A percentile compares a stretch with the other conserved stretches of the same genome.
Evolutionary conservation across 2,329 filamentous ascomycete genomes (phyloP).

Genomic region (Paraphoma chrysanthemicola): DNA sequence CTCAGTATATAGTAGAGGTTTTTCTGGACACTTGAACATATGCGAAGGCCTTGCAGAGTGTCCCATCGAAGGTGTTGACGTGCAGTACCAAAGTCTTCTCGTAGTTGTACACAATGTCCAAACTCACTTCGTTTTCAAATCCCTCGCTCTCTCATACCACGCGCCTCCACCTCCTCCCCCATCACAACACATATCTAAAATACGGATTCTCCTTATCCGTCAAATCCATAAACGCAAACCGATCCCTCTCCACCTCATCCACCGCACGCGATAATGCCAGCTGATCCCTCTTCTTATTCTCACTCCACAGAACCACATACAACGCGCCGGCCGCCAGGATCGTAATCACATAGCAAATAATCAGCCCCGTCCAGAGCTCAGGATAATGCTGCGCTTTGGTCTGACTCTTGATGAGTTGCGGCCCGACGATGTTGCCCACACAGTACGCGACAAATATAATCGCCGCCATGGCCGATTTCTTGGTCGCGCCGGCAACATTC

Average conservation of each 20-base stretch:
- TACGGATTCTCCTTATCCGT: conserved; percentile 65
- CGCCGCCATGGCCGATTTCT: conserved; percentile 78
- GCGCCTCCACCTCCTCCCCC: no score
- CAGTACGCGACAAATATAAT: conserved; percentile 79
- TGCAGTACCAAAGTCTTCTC: no score
- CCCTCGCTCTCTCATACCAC: no score
- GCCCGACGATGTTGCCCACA: conserved; percentile 78
- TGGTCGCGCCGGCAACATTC: conserved; percentile 78
- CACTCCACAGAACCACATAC: conserved; percentile 63
- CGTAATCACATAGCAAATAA: conserved; percentile 72
- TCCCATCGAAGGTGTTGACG: no score
- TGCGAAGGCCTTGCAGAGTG: no score
- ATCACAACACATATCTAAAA: conserved; percentile 60
- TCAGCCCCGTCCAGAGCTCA: conserved; percentile 72
- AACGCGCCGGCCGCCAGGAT: conserved; percentile 64
- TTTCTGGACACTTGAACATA: no score
- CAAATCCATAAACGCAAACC: conserved; percentile 55
- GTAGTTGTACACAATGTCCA: no score
- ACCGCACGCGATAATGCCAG: conserved; percentile 45
- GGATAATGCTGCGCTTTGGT: conserved; percentile 73
- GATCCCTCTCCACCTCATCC: conserved; percentile 65
- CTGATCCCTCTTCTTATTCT: conserved; percentile 57
- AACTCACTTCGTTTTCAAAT: no score
- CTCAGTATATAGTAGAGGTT: no score
- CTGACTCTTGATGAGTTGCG: conserved; percentile 72